Percentiles rank a stretch among this genome's conserved stretches.
These are phyloP conservation scores for Globisporangium echinulatum DNA, from an alignment of 352 stramenopile species.

Conservation along the genomic window DNA sequence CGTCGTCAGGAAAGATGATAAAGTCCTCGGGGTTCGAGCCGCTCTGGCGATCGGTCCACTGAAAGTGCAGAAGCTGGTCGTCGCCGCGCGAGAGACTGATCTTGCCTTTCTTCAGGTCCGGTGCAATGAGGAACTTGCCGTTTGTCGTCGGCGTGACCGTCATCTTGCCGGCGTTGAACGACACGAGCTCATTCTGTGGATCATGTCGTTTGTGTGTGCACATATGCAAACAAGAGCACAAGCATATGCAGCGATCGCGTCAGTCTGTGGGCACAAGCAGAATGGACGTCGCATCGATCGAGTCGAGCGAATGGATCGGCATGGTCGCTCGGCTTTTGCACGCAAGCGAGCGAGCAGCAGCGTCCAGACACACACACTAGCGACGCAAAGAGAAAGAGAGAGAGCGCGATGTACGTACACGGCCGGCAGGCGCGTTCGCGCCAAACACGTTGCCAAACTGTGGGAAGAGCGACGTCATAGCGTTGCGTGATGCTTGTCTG, in stretches of 20 bases:
- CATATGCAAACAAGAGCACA: not conserved
- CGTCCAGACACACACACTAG: not conserved
- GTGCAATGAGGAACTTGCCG: conserved; percentile 85
- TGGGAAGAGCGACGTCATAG: conserved; percentile 62
- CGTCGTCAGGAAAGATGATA: conserved; percentile 91
- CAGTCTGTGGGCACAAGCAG: not conserved
- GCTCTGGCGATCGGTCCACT: conserved; percentile 89
- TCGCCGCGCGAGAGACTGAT: conserved; percentile 81
- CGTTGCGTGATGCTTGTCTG: conserved; percentile 2
- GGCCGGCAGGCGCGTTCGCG: conserved; percentile 40
- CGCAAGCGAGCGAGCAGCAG: not conserved
- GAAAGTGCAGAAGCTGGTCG: conserved; percentile 90
- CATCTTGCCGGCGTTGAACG: conserved; percentile 92
- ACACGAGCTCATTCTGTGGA: conserved; percentile 72
- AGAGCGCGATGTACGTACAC: conserved; percentile 10
- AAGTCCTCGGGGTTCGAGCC: conserved; percentile 84
- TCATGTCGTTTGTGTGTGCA: not conserved
- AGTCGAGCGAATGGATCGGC: too few species aligned
- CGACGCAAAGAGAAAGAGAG: not conserved
- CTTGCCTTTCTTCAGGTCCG: conserved; percentile 89
- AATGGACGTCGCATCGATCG: too few species aligned
- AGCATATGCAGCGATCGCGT: not conserved
- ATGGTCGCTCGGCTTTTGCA: not conserved
- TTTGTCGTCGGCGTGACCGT: conserved; percentile 56
- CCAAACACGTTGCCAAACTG: conserved; percentile 81